phyloP scores from a whole-genome alignment of 148 eudicot genomes.

The Cornus kousa region DNA sequence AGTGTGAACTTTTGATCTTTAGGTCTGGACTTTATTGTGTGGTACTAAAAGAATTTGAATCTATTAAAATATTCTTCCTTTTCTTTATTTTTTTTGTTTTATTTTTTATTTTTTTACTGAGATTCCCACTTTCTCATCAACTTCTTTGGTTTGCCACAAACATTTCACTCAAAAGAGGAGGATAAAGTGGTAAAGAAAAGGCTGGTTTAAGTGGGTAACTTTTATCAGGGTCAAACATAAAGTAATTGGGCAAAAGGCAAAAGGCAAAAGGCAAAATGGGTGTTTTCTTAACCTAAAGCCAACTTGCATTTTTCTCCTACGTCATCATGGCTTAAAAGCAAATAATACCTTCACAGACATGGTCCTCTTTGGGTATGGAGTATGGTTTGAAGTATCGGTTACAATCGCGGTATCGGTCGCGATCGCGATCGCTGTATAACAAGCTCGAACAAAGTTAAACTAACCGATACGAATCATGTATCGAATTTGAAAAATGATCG shows the following conservation, averaged over 20 bases:
- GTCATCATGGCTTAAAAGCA: background rate
- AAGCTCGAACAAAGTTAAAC: no score
- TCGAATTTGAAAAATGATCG: no score
- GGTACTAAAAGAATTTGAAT: slow-evolving; percentile 1
- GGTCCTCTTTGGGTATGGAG: no score
- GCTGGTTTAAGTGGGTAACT: slow-evolving; percentile 9
- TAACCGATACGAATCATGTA: no score
- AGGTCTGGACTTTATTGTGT: slow-evolving; percentile 5
- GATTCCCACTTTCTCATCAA: slow-evolving; percentile 10
- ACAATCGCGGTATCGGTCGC: no score
- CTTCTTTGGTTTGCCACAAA: slow-evolving; percentile 1
- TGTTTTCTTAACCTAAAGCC: background rate
- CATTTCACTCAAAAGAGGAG: slow-evolving; percentile 1
- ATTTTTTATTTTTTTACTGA: background rate
- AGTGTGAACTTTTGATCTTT: background rate
- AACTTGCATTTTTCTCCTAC: background rate
- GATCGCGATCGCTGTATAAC: no score
- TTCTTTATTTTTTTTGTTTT: background rate
- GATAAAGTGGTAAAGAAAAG: background rate
- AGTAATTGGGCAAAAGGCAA: background rate
- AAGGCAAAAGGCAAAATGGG: background rate
- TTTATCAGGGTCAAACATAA: slow-evolving; percentile 19
- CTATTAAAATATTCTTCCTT: background rate
- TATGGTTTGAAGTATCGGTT: no score
- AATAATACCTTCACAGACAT: background rate